A percentile compares a stretch with the other conserved stretches of the same genome.
These are phyloP conservation scores for Calonectria multiphialidica DNA, from an alignment of 2,329 filamentous ascomycete species.

Conservation along the genomic window DNA sequence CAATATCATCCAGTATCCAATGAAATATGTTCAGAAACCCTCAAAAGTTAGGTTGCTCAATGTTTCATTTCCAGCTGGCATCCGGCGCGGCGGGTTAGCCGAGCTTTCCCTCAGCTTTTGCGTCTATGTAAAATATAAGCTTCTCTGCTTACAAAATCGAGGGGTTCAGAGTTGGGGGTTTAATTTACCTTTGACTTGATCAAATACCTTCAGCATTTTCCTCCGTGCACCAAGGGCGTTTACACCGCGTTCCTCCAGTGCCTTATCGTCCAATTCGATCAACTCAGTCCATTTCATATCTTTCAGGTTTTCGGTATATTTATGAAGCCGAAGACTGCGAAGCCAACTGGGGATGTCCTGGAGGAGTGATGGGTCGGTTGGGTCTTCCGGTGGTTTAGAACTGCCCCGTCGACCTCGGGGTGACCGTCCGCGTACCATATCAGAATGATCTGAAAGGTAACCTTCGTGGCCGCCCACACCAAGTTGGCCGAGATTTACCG, in stretches of 20 bases:
- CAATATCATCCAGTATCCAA: conserved; percentile 12
- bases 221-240: conserved; percentile 94
- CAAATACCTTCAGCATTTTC: conserved; percentile 99
- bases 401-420: conserved; percentile 92
- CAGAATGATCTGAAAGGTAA: conserved; percentile 94
- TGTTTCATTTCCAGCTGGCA: conserved; percentile 18
- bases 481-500: conserved; percentile 79
- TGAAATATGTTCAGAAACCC: conserved; percentile 15
- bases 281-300: conserved; percentile 97
- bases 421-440: conserved; percentile 90
- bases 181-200: conserved; percentile 83
- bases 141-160: neutral
- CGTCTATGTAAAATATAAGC: conserved; percentile 62
- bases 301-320: conserved; percentile 98
- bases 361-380: conserved; percentile 88
- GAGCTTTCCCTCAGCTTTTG: conserved; percentile 80
- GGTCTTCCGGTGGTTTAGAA: conserved; percentile 98
- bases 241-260: conserved; percentile 91
- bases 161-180: neutral
- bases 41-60: conserved; percentile 25
- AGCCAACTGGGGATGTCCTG: conserved; percentile 98
- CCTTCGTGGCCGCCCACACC: conserved; percentile 80
- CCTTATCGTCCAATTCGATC: conserved; percentile 91
- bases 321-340: conserved; percentile 93
- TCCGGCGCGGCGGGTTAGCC: conserved; percentile 48